Evolutionary conservation across 2,329 filamentous ascomycete genomes (phyloP).

Genomic region (Aspergillus transmontanensis): DNA sequence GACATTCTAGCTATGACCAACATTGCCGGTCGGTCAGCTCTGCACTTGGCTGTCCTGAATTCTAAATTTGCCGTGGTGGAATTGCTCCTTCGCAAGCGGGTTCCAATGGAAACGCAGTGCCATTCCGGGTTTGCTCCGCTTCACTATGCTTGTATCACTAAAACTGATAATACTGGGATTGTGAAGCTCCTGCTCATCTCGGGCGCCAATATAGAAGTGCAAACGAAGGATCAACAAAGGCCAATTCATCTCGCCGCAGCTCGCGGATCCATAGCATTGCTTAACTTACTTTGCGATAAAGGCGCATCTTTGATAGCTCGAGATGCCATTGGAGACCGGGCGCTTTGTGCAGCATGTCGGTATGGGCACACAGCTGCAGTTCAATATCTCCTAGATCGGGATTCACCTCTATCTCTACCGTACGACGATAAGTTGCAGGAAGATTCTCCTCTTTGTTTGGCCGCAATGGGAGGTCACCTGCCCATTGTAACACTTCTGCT

Average conservation of each 20-base stretch:
- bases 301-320: slow-evolving; percentile 36
- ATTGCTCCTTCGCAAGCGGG: slow-evolving; percentile 36
- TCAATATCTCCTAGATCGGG: slow-evolving; percentile 35
- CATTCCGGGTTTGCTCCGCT: slow-evolving; percentile 32
- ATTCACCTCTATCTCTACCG: slow-evolving; percentile 31
- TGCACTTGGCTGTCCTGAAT: slow-evolving; percentile 40
- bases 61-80: slow-evolving; percentile 42
- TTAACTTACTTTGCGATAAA: slow-evolving; percentile 36
- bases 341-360: slow-evolving; percentile 36
- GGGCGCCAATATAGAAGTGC: slow-evolving; percentile 38
- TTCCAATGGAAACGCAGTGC: slow-evolving; percentile 34
- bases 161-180: slow-evolving; percentile 28
- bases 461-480: slow-evolving; percentile 38
- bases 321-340: slow-evolving; percentile 36
- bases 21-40: slow-evolving; percentile 33
- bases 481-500: slow-evolving; percentile 36
- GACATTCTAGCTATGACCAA: slow-evolving; percentile 30
- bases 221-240: slow-evolving; percentile 29
- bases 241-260: slow-evolving; percentile 39
- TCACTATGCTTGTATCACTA: slow-evolving; percentile 41
- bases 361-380: slow-evolving; percentile 38
- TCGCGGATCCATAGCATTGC: slow-evolving; percentile 30
- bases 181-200: slow-evolving; percentile 36
- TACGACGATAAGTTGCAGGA: slow-evolving; percentile 30
- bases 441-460: slow-evolving; percentile 43